phyloP scores from a whole-genome alignment of 257 asterid genomes.

The Ligustrum vulgare region DNA sequence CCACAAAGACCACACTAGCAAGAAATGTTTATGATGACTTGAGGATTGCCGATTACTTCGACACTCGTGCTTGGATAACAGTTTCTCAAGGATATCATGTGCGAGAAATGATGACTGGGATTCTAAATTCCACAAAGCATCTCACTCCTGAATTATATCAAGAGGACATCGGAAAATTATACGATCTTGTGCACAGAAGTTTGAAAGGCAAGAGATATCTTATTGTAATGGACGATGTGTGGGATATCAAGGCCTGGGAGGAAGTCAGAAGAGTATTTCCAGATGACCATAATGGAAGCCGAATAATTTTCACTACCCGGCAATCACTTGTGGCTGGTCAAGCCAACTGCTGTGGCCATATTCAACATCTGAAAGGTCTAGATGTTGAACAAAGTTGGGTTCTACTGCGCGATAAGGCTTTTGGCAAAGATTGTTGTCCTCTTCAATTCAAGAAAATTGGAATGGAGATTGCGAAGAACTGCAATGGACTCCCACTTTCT shows the following conservation, averaged over 20 bases:
- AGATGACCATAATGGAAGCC: background rate
- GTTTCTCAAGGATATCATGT: background rate
- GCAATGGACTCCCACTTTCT: conserved; percentile 30
- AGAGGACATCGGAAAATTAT: background rate
- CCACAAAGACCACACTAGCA: background rate
- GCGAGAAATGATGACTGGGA: background rate
- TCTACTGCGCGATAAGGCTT: conserved; percentile 17
- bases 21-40: background rate
- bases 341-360: conserved; percentile 16
- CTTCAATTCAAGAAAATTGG: conserved; percentile 20
- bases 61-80: background rate
- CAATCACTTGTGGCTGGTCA: conserved; percentile 9
- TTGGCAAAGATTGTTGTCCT: conserved; percentile 21
- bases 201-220: background rate
- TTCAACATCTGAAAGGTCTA: conserved; percentile 20
- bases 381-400: conserved; percentile 27
- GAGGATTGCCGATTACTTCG: background rate
- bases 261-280: background rate
- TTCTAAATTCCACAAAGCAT: background rate
- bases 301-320: conserved; percentile 8
- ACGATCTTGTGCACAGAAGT: background rate
- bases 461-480: conserved; percentile 19
- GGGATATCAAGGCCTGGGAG: background rate
- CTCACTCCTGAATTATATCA: too few species aligned
- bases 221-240: background rate